Evolutionary conservation across 2,329 filamentous ascomycete genomes (phyloP), one percentile per base, ranked within the genome.

Genomic region (Drechslerella dactyloides): DNA sequence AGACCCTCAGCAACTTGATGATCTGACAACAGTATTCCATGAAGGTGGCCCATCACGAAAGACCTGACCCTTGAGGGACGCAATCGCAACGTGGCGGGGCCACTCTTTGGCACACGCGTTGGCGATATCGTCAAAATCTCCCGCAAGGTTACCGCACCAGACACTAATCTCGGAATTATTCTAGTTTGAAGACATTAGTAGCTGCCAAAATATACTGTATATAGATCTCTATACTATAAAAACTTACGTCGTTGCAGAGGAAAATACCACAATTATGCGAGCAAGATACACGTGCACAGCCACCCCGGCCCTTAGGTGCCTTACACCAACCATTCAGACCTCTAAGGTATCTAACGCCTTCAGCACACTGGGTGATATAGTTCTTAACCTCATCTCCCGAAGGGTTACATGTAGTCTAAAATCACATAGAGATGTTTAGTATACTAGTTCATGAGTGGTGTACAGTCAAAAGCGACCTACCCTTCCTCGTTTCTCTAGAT

Each of bases 11-110:
- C 42, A 48, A n/a, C 19, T 48, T 21, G 8, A n/a, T 7, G 8
- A 6, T 48, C 19, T 48, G 42, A 48, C 42, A 15, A 48, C 42
- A 48, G 42, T 48, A 48, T 48, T 48, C 42, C 42, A 48, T 48
- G 42, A 15, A 7, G 42, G 42, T 48, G 42, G 42, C 42, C 42
- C 42, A 48, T 48, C 42, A 48, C 42, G 42, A 48, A 48, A 48
- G 42, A 48, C 19, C 11, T n/a, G 11, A 48, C 42, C 42, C 42
- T 48, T 48, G 42, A 48, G 42, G 42, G 42, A 15, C 42, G 42
- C 8, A 48, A 48, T 21, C 7, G 6, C 8, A 48, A 6, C n/a
- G 33, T 37, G 33, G 33, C 33, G 7, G 19, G 42, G 11, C 11
- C 19, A 21, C 7, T 48, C 42, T 21, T 17, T 21, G 42, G 42